Evolutionary conservation across 2,329 filamentous ascomycete genomes (phyloP), one percentile per base, ranked within the genome.

Genomic region (Sarocladium strictum): DNA sequence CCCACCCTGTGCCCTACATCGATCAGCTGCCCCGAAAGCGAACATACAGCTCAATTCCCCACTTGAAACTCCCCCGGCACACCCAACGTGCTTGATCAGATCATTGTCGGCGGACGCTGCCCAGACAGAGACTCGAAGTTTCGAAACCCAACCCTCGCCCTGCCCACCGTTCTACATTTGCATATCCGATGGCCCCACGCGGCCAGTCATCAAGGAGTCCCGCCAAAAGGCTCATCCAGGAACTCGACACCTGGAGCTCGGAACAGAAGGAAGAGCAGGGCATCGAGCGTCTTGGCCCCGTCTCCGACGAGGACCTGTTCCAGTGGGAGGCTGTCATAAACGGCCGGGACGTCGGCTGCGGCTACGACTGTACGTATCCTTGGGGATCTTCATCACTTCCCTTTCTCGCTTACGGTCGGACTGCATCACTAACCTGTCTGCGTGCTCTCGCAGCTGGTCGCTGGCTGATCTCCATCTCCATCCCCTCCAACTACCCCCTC

Each of bases 401-500:
- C n/a, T n/a, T n/a, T n/a, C n/a, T n/a, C n/a, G n/a, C n/a, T n/a
- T n/a, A n/a, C n/a, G n/a, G n/a, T n/a, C n/a, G n/a, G n/a, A n/a
- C n/a, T n/a, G n/a, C n/a, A n/a, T n/a, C n/a, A n/a, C n/a, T n/a
- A n/a, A n/a, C n/a, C 54, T 56, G 40, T 41, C 32, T 21, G 35
- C 17, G 7, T 38, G 11, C 4, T 15, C 17, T 52, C n/a, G 7
- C 49, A 83, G 79, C 71, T 55, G 94, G 94, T 58, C 83, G 86
- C 63, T 99, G 92, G 92, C 84, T 88, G 57, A 83, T 99, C 63
- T 69, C 74, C 65, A 91, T 99, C 69, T 67, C 76, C 52, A 81
- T 97, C 63, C 92, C 94, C 0, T 61, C 80, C 0, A 82, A 80
- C 38, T 97, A 99, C 72, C 94, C 94, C 2, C 78, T 88, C 55